phyloP scores from a whole-genome alignment of 768 basidiomycete species.

The Lactarius psammicola region DNA sequence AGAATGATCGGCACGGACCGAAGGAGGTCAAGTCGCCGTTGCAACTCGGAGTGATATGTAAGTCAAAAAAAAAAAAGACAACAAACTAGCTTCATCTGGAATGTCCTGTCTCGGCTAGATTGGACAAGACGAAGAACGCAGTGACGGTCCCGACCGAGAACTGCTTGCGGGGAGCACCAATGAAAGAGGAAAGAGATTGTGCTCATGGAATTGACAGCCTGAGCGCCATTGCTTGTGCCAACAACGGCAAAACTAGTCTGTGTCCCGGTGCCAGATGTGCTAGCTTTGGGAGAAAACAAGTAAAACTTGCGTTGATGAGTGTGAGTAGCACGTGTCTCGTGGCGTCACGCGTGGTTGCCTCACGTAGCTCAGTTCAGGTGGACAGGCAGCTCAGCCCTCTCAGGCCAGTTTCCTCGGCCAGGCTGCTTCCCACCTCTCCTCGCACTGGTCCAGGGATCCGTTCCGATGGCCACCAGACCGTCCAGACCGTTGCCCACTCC shows the following conservation, averaged over 20 bases:
- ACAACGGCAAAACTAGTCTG: neutral
- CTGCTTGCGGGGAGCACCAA: neutral
- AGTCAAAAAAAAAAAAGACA: conserved; percentile 3
- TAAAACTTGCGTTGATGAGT: neutral
- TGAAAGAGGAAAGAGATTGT: neutral
- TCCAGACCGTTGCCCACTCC: conserved; percentile 29
- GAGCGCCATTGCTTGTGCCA: neutral
- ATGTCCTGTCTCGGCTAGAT: neutral
- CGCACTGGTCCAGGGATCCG: neutral
- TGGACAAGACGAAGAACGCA: neutral
- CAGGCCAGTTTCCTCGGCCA: neutral
- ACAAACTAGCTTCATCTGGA: conserved; percentile 18
- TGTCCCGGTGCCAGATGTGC: neutral
- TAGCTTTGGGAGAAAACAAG: neutral
- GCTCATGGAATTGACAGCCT: neutral
- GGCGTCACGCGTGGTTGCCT: conserved; percentile 21
- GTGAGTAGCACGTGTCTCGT: conserved; percentile 19
- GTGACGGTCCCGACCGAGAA: conserved; percentile 2
- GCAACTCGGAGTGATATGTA: conserved; percentile 4
- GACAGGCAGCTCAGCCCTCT: neutral
- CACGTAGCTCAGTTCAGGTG: neutral
- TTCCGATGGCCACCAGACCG: conserved; percentile 17
- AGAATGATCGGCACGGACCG: conserved; percentile 22
- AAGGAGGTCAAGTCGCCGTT: conserved; percentile 25
- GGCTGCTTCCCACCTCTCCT: neutral